phyloP scores from a whole-genome alignment of 2,329 filamentous ascomycete genomes.

The Cordyceps javanica region DNA sequence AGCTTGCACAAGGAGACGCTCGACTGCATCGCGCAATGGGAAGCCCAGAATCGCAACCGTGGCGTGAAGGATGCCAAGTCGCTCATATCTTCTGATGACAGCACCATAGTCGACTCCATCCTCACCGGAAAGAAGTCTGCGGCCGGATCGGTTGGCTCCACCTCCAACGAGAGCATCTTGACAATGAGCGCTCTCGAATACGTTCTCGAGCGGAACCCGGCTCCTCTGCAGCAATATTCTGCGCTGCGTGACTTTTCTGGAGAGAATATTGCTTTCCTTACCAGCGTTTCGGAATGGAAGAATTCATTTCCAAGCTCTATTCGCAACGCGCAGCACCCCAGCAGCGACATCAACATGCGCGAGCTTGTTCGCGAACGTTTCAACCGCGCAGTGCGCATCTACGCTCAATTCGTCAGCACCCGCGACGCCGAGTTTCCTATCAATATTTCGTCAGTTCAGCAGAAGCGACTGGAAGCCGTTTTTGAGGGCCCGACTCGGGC shows the following conservation, averaged over 20 bases:
- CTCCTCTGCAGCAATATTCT: conserved; percentile 57
- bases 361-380: conserved; percentile 42
- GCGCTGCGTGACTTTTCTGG: conserved; percentile 62
- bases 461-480: conserved; percentile 44
- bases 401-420: conserved; percentile 52
- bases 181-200: conserved; percentile 58
- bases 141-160: conserved; percentile 19
- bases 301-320: conserved; percentile 23
- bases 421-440: conserved; percentile 57
- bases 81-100: conserved; percentile 13
- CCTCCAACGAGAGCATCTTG: conserved; percentile 37
- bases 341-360: conserved; percentile 11
- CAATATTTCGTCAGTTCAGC: conserved; percentile 53
- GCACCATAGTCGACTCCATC: conserved; percentile 23
- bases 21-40: conserved; percentile 39
- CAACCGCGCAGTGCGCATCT: conserved; percentile 54
- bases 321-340: conserved; percentile 12
- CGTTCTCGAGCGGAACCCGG: conserved; percentile 52
- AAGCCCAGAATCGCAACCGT: conserved; percentile 28
- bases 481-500: conserved; percentile 47
- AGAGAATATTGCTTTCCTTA: conserved; percentile 65
- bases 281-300: conserved; percentile 52
- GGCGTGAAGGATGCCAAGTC: conserved; percentile 17
- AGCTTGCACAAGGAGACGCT: conserved; percentile 36
- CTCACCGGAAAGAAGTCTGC: conserved; percentile 27